These are phyloP conservation scores for Gloeophyllum trabeum DNA, from an alignment of 768 basidiomycete genomes.

Conservation along the genomic window DNA sequence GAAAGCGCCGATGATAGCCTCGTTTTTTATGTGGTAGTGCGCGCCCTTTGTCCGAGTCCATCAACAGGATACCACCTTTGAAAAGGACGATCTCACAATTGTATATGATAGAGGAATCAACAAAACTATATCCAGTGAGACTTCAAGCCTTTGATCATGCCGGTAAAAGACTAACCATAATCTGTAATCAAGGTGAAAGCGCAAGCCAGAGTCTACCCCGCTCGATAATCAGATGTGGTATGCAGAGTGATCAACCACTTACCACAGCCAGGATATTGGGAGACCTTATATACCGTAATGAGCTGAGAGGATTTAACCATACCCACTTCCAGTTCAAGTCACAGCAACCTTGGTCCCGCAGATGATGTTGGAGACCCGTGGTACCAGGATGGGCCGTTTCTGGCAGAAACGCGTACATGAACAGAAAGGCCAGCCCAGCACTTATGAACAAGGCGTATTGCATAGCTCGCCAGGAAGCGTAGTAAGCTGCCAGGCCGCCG, in stretches of 20 bases:
- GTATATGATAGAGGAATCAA: slow-evolving; percentile 57
- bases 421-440: slow-evolving; percentile 26
- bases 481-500: slow-evolving; percentile 47
- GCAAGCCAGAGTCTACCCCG: slow-evolving; percentile 30
- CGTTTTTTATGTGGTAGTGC: slow-evolving; percentile 42
- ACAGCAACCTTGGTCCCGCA: too few species aligned
- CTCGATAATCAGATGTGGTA: not conserved
- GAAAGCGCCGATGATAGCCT: slow-evolving; percentile 45
- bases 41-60: too few species aligned
- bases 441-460: slow-evolving; percentile 33
- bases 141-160: too few species aligned
- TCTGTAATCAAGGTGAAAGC: slow-evolving; percentile 16
- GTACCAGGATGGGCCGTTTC: slow-evolving; percentile 58
- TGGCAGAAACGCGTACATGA: slow-evolving; percentile 38
- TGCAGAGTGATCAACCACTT: slow-evolving; percentile 11
- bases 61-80: too few species aligned
- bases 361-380: slow-evolving; percentile 37
- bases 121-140: slow-evolving; percentile 26
- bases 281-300: slow-evolving; percentile 39
- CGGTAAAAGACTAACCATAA: slow-evolving; percentile 19
- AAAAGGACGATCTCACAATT: slow-evolving; percentile 50
- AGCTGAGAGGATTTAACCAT: slow-evolving; percentile 48
- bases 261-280: slow-evolving; percentile 50
- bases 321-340: slow-evolving; percentile 23
- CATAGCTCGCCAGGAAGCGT: slow-evolving; percentile 56